Base-by-base conservation (phyloP, 106 monocot species). In the Phalaenopsis aphrodite region DNA sequence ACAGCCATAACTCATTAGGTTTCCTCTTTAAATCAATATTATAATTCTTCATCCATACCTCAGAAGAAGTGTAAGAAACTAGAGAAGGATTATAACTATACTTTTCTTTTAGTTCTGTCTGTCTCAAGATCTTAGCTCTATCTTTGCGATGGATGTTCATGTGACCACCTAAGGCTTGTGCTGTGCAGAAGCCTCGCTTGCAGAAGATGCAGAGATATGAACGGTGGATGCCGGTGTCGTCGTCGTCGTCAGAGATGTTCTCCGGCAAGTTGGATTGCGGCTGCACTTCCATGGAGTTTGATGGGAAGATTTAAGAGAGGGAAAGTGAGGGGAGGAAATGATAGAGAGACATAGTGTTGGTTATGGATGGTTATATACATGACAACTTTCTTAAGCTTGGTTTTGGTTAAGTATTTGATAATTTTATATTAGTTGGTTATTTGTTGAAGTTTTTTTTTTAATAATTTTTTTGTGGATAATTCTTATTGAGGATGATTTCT, bases 151-250 rank as follows among this genome's bases (percentile, higher is more conserved):
- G 91, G 17, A 91, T 85, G 82, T 91, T 91, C 91, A 89, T 91
- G 84, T 91, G 91, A 55, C 92, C 92, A 2, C 89, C 92, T 1
- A 92, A 69, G 0, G 92, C 92, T 38, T 92, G 92, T 5, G 92
- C 89, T 0, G 83, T 89, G n/a, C 85, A 52, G 84, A 92, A 92
- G 10, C 89, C 89, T 77, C 89, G 80, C 84, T 86, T 89, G 87
- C 92, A 92, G 75, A 87, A 92, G 52, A 80, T 81, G 79, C 92
- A 92, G 30, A 81, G 81, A 57, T 92, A 92, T 3, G 82, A 83
- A 15, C 82, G 82, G 41, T 18, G 65, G 38, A 5, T n/a, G 37
- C 41, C 56, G 2, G 66, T 42, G 16, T 14, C 37, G 55, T 56
- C 55, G 2, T 67, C 66, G n/a, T 37, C 30, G 24, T 66, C 69